A percentile compares a stretch with the other conserved stretches of the same genome.
Evolutionary conservation across 2,329 filamentous ascomycete species (phyloP).

Genomic region (Colletotrichum plurivorum): DNA sequence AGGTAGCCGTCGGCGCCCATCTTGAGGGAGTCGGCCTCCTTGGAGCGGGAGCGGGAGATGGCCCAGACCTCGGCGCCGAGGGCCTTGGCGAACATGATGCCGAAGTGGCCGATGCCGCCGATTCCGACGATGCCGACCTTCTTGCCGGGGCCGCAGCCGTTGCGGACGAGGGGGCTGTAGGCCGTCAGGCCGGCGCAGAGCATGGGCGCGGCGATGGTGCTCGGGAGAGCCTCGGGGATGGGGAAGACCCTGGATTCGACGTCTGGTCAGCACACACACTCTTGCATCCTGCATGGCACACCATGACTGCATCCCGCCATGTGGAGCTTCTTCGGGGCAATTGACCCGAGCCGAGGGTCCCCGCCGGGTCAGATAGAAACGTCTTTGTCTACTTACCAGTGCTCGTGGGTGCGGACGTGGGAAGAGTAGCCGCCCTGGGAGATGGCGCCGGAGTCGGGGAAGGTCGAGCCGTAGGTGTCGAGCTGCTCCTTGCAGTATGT

Average conservation of each 20-base stretch:
- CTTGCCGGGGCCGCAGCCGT: slow-evolving; percentile 82
- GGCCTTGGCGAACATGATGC: slow-evolving; percentile 78
- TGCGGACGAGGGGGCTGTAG: slow-evolving; percentile 82
- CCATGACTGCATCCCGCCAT: too few species aligned
- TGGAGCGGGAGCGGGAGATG: slow-evolving; percentile 71
- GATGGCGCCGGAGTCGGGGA: slow-evolving; percentile 73
- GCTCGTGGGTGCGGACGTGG: slow-evolving; percentile 81
- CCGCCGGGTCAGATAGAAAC: too few species aligned
- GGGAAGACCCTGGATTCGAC: slow-evolving; percentile 69
- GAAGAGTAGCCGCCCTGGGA: slow-evolving; percentile 73
- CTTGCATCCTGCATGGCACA: too few species aligned
- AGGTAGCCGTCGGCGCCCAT: slow-evolving; percentile 75
- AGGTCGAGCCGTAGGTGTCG: slow-evolving; percentile 71
- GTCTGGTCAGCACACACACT: too few species aligned
- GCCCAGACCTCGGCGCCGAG: slow-evolving; percentile 74
- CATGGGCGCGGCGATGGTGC: slow-evolving; percentile 80
- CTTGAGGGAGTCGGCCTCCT: slow-evolving; percentile 70
- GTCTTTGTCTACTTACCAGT: slow-evolving; percentile 63
- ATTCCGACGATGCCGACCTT: slow-evolving; percentile 83
- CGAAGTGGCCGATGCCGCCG: slow-evolving; percentile 81
- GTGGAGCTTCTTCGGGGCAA: neutral
- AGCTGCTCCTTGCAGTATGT: slow-evolving; percentile 76
- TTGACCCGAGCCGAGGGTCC: neutral
- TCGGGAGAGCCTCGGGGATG: slow-evolving; percentile 80
- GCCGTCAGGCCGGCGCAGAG: slow-evolving; percentile 88